A percentile compares a stretch with the other conserved stretches of the same genome.
Conservation (phyloP, 495 filamentous ascomycete species). For the Lasiosphaeria hispida region DNA sequence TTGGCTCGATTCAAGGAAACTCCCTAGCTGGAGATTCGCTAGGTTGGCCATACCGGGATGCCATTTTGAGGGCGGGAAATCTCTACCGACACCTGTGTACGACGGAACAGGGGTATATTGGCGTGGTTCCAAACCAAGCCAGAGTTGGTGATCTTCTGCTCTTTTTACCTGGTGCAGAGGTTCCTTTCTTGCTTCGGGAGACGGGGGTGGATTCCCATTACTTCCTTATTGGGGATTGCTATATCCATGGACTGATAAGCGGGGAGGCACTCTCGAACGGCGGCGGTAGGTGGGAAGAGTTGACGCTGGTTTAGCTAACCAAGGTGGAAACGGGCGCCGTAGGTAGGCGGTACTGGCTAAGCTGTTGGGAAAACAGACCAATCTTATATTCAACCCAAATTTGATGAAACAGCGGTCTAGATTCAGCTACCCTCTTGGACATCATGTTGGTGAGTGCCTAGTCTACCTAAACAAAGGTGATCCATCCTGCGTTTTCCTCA, state of each 20-base stretch:
- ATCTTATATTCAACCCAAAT: too few relatives aligned
- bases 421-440: too few relatives aligned
- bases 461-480: too few relatives aligned
- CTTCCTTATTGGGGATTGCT: constrained; percentile 4
- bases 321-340: too few relatives aligned
- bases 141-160: neutral
- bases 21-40: neutral
- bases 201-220: neutral
- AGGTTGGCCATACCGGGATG: neutral
- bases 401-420: too few relatives aligned
- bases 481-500: too few relatives aligned
- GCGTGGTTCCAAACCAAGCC: neutral
- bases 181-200: neutral
- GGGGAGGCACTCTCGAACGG: neutral
- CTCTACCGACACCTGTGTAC: neutral
- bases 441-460: too few relatives aligned
- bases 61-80: neutral
- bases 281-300: neutral
- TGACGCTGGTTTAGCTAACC: neutral
- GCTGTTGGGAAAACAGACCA: too few relatives aligned
- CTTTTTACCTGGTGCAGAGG: neutral
- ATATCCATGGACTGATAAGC: constrained; percentile 3
- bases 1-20: too few relatives aligned
- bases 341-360: too few relatives aligned
- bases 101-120: neutral